Evolutionary conservation across 2,329 filamentous ascomycete genomes (phyloP).

Genomic region (Alternaria postmessia): DNA sequence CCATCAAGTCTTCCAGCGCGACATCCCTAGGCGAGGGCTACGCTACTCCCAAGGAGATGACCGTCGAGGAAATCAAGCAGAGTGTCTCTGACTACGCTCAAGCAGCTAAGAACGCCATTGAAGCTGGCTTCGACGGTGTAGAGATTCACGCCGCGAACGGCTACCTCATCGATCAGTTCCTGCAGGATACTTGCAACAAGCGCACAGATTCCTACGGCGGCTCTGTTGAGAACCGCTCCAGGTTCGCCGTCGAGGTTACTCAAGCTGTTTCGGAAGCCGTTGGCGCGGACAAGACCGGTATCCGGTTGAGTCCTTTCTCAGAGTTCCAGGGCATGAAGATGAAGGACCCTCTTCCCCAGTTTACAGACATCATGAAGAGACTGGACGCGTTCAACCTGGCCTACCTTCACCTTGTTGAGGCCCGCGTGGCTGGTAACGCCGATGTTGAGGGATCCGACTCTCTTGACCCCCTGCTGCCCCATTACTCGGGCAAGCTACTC

Average conservation of each 20-base stretch:
- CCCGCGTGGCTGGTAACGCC: constrained; percentile 59
- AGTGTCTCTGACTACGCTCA: constrained; percentile 51
- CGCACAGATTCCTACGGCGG: constrained; percentile 61
- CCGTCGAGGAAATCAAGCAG: constrained; percentile 50
- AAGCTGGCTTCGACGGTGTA: constrained; percentile 69
- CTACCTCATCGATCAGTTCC: constrained; percentile 73
- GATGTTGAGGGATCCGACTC: constrained; percentile 35
- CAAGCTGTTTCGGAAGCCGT: constrained; percentile 60
- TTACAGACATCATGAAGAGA: constrained; percentile 63
- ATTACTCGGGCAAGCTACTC: constrained; percentile 45
- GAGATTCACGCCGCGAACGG: constrained; percentile 68
- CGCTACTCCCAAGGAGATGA: constrained; percentile 51
- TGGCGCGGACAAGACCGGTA: constrained; percentile 65
- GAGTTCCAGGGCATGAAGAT: constrained; percentile 71
- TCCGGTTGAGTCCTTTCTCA: constrained; percentile 69
- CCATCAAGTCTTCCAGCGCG: constrained; percentile 45
- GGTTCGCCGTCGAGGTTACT: constrained; percentile 63
- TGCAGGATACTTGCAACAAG: constrained; percentile 65
- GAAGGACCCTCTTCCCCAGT: constrained; percentile 69
- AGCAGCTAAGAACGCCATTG: constrained; percentile 56
- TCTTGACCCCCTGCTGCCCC: constrained; percentile 34
- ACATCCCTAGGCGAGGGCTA: constrained; percentile 52
- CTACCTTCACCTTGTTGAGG: constrained; percentile 62
- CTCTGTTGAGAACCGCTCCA: constrained; percentile 60
- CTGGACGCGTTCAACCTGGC: constrained; percentile 63